These are phyloP conservation scores for Yamadazyma akitaensis DNA, from an alignment of 805 yeast genomes.

Conservation along the genomic window DNA sequence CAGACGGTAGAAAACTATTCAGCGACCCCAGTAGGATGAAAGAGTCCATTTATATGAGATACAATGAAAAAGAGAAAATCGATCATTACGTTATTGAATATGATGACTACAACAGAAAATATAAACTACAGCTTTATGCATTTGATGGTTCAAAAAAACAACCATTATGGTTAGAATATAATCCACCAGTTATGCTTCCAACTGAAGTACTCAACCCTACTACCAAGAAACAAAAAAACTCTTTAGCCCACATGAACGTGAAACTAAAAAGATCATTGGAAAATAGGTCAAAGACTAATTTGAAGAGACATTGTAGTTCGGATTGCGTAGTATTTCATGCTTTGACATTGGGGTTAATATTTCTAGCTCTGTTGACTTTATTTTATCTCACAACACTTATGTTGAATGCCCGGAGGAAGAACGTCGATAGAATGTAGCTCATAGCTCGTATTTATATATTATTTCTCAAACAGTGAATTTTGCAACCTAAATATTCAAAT, in stretches of 20 bases:
- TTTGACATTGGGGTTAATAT: not conserved
- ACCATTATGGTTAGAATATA: constrained; percentile 20
- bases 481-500: not conserved
- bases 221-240: constrained; percentile 6
- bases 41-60: constrained; percentile 18
- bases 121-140: constrained; percentile 15
- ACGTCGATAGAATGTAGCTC: not conserved
- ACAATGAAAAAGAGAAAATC: constrained; percentile 14
- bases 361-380: not conserved
- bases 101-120: constrained; percentile 16
- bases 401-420: not conserved
- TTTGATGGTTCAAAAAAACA: constrained; percentile 18
- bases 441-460: not conserved
- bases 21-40: constrained; percentile 19
- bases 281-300: constrained; percentile 7
- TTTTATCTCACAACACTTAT: not conserved
- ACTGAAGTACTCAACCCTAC: constrained; percentile 18
- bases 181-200: constrained; percentile 21
- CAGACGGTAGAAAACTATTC: constrained; percentile 20
- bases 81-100: constrained; percentile 14
- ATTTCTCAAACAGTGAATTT: not conserved
- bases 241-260: constrained; percentile 6
- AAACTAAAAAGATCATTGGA: constrained; percentile 12
- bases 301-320: not conserved
- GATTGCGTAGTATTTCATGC: not conserved